Base-by-base conservation (phyloP, 306 rosid genomes). In the Trifolium dubium region DNA sequence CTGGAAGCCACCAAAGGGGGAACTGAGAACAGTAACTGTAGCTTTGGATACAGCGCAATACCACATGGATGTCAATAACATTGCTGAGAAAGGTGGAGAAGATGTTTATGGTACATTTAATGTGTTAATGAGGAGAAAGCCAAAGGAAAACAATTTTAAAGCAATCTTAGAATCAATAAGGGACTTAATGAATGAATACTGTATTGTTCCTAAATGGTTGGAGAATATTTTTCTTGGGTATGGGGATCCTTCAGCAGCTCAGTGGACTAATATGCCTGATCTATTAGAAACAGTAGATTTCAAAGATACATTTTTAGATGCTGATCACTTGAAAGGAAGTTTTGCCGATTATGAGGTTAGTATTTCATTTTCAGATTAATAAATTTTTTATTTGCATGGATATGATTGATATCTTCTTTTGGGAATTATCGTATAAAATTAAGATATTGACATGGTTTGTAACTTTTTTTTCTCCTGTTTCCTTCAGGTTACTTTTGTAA, bases 1-100 rank as follows among this genome's bases (percentile, higher is more conserved):
- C 69, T 94, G 99, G 97, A 94, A 94, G 84, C 99, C 98, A 56
- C 97, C 99, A 55, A 94, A 92, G 81, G 99, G 98, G 71, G 97
- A 94, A 62, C 67, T 92, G 76, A 92, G 99, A 90, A 94, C 99
- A 73, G 87, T 94, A 59, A 94, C 93, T 55, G 86, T 94, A 77
- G 99, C 99, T 80, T 87, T 94, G 77, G 99, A 94, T 85, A 88
- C 99, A 43, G 96, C 99, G n/a, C 99, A 94, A 47, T 94, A 94
- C 83, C 85, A 92, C 83, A 94, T 94, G 99, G 99, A 94, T 81
- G 99, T 90, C 70, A 86, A 78, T 78, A 88, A 86, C 78, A 94
- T 89, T 79, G 99, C 99, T 28, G 92, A 92, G 78, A 88, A 86
- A 81, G 97, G 97, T 47, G 66, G 83, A 71, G 99, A 92, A 19